phyloP scores from a whole-genome alignment of 352 stramenopile species.

The Pythium plurisporium region DNA sequence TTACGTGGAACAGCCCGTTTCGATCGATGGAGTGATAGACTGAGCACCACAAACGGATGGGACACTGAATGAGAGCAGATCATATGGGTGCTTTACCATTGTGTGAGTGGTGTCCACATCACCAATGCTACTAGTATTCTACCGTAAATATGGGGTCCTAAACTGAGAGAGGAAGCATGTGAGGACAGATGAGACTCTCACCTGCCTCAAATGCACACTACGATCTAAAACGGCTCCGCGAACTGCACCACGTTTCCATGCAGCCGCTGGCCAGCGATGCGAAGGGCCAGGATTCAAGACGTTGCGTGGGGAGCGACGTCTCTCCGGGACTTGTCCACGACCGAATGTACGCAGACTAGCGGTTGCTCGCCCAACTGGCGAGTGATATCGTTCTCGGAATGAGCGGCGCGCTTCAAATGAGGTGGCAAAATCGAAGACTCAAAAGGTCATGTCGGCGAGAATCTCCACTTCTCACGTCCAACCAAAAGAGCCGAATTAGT shows the following conservation, averaged over 20 bases:
- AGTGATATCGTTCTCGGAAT: neutral
- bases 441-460: too few relatives aligned
- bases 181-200: conserved; percentile 1
- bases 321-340: too few relatives aligned
- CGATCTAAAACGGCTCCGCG: conserved; percentile 15
- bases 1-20: conserved; percentile 29
- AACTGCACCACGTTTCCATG: neutral
- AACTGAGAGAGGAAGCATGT: conserved; percentile 9
- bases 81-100: too few relatives aligned
- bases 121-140: too few relatives aligned
- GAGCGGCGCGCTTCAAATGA: neutral
- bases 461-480: too few relatives aligned
- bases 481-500: conserved; percentile 33
- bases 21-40: too few relatives aligned
- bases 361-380: too few relatives aligned
- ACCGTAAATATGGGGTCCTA: conserved; percentile 23
- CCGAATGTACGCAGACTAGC: too few relatives aligned
- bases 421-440: conserved; percentile 13
- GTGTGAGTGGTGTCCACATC: too few relatives aligned
- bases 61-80: too few relatives aligned
- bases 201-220: conserved; percentile 21
- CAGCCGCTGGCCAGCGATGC: neutral
- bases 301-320: neutral
- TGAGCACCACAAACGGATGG: too few relatives aligned
- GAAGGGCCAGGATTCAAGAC: neutral